Conservation (phyloP, 2,329 filamentous ascomycete species). For the Xylaria sp. region DNA sequence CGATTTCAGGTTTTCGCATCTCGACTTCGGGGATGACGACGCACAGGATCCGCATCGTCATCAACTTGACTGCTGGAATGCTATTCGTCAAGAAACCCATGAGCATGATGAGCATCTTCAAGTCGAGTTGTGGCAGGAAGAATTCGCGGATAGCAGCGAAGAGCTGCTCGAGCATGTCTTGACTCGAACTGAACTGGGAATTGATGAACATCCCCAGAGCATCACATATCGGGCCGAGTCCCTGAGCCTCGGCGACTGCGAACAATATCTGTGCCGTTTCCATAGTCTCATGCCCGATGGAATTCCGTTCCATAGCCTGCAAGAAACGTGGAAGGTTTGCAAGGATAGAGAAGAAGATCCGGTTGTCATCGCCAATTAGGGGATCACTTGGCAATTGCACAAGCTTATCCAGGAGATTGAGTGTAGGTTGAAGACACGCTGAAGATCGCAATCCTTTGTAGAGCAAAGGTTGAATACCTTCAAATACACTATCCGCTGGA, state of each 20-base stretch:
- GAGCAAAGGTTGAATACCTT: constrained; percentile 77
- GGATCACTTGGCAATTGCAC: constrained; percentile 72
- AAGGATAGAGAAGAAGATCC: constrained; percentile 78
- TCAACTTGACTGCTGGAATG: constrained; percentile 81
- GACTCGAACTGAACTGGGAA: constrained; percentile 58
- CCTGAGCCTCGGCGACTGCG: constrained; percentile 66
- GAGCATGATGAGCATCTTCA: constrained; percentile 79
- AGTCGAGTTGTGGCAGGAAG: constrained; percentile 78
- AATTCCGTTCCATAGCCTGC: constrained; percentile 65
- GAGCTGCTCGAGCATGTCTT: constrained; percentile 71
- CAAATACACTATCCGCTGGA: constrained; percentile 78
- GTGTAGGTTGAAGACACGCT: constrained; percentile 68
- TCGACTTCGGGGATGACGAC: constrained; percentile 84
- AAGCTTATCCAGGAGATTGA: constrained; percentile 72
- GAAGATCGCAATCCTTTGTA: constrained; percentile 92
- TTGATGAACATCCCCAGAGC: constrained; percentile 67
- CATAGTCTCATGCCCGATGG: constrained; percentile 50
- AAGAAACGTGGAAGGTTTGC: constrained; percentile 89
- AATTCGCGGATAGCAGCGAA: constrained; percentile 68
- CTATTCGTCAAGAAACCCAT: constrained; percentile 89
- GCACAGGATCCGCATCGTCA: constrained; percentile 86
- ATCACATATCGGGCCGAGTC: constrained; percentile 59
- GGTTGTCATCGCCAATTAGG: constrained; percentile 74
- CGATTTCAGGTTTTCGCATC: constrained; percentile 86
- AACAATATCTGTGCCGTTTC: constrained; percentile 65